Evolutionary conservation across 495 filamentous ascomycete species (phyloP), one percentile per base, ranked within the genome.

Genomic region (Neurospora sp.): DNA sequence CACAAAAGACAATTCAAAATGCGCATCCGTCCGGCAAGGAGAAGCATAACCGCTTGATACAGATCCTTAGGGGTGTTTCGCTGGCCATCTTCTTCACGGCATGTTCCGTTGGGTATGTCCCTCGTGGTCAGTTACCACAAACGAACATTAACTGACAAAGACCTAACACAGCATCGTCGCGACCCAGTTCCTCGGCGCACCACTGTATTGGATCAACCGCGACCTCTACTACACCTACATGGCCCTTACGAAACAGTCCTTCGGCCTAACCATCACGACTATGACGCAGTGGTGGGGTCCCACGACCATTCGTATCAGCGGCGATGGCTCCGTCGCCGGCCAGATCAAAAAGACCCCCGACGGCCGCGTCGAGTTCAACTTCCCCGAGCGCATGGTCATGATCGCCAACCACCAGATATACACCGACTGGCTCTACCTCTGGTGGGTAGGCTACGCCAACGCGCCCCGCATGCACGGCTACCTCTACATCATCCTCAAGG

Each of bases 391-490:
- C 65, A 82, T 94, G 81, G 83, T 96, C 68, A 83, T 96, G 79
- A 93, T 95, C 71, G 90, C 93, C 22, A 96, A 96, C 79, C 93
- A 96, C 79, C 92, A 94, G 86, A 87, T 96, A 69, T 96, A 96
- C 76, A 93, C 93, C 7, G 93, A 96, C 81, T 96, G 93, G 93
- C 80, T 95, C 12, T 96, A 96, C 78, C 84, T 96, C 14, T 96
- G 93, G 93, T 96, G 93, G 92, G 88, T 91, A 20, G 90, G 90
- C 31, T 96, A 95, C 75, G 90, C 92, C 35, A 87, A 87, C 75
- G 75, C 73, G 1, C 87, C 89, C 35, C 81, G 84, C 53, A 90
- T 91, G 86, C 92, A 94, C 73, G 93, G 93, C n/a, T 90, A 92
- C 71, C 82, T 96, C 72, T 95, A 90, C 80, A 94, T 96, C 74